These are phyloP conservation scores for Penicillium simplicissimum DNA, from an alignment of 495 filamentous ascomycete species.

Conservation along the genomic window DNA sequence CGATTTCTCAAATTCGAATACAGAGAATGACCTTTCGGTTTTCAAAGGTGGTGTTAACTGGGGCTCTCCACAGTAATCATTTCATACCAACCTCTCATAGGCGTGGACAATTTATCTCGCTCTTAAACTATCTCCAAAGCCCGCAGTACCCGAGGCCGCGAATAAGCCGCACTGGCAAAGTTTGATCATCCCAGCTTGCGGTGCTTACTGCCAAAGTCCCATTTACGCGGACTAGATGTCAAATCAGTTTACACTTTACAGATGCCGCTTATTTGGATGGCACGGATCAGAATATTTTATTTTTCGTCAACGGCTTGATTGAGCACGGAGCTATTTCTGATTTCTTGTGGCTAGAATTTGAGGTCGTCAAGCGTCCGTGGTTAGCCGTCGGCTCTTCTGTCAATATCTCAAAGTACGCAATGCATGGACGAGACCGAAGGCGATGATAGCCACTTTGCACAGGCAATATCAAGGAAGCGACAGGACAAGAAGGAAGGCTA, in stretches of 20 bases:
- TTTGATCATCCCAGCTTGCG: background rate
- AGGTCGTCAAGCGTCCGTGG: background rate
- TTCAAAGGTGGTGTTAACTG: background rate
- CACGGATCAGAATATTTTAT: background rate
- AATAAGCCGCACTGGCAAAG: background rate
- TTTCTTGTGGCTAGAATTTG: background rate
- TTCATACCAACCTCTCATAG: background rate
- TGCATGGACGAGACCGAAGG: background rate
- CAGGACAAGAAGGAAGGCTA: background rate
- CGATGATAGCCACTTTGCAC: background rate
- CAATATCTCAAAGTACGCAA: background rate
- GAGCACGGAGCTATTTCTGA: background rate
- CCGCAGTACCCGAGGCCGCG: constrained; percentile 5
- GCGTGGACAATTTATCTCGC: background rate
- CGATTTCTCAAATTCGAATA: too few species aligned
- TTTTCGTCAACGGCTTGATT: background rate
- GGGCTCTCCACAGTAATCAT: background rate
- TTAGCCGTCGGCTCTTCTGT: background rate
- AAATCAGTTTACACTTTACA: background rate
- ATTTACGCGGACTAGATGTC: background rate
- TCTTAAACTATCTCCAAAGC: constrained; percentile 4
- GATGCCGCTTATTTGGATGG: background rate
- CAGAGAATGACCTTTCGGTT: background rate
- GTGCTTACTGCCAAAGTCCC: background rate
- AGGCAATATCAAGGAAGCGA: background rate